These are phyloP conservation scores for Salpingoeca rosetta DNA, from an alignment of 78 protist genomes.

Conservation along the genomic window DNA sequence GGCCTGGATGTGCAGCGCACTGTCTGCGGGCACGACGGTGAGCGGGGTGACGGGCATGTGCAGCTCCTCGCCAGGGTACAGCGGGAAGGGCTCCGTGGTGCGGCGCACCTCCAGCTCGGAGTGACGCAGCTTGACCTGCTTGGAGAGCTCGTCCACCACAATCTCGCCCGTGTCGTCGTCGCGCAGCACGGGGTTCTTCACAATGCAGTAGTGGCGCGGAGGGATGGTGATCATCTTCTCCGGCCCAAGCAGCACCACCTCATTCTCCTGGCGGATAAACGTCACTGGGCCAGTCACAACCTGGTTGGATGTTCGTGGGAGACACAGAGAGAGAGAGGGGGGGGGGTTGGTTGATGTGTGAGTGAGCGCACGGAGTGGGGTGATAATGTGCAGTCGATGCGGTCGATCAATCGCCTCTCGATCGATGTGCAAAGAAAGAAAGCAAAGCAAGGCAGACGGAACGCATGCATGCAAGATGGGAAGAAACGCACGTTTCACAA, in stretches of 20 bases:
- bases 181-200: slow-evolving; percentile 58
- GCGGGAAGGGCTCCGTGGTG: slow-evolving; percentile 64
- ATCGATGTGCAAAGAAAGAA: too few species aligned
- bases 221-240: slow-evolving; percentile 60
- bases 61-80: slow-evolving; percentile 79
- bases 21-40: slow-evolving; percentile 38
- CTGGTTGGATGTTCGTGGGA: too few species aligned
- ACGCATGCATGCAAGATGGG: too few species aligned
- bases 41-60: slow-evolving; percentile 42
- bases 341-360: too few species aligned
- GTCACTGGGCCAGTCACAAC: slow-evolving; percentile 86
- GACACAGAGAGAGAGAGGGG: too few species aligned
- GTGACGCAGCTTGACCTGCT: slow-evolving; percentile 53
- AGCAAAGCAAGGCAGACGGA: too few species aligned
- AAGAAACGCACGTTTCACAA: too few species aligned
- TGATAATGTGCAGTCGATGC: too few species aligned
- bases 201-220: slow-evolving; percentile 63
- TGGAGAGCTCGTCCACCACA: slow-evolving; percentile 29
- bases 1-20: slow-evolving; percentile 71
- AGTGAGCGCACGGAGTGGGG: too few species aligned
- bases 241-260: slow-evolving; percentile 61
- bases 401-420: too few species aligned
- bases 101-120: slow-evolving; percentile 71
- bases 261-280: slow-evolving; percentile 71
- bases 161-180: slow-evolving; percentile 20